Conservation (phyloP, 768 basidiomycete species). For the Calocybe indica region DNA sequence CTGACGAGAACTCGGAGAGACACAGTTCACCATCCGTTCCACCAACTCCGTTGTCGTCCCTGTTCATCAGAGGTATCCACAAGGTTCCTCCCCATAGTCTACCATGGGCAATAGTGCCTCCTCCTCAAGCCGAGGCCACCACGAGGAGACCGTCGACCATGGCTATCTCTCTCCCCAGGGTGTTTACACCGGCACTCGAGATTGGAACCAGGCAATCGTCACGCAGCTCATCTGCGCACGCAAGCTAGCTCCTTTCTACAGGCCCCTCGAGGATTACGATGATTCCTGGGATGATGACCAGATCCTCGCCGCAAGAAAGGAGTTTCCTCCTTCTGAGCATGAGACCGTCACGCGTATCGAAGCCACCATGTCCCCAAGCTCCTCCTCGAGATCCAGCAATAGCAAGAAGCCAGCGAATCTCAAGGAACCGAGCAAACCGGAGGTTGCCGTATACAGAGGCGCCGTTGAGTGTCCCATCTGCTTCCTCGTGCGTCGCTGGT, state of each 20-base stretch:
- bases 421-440: slow-evolving; percentile 68
- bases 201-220: slow-evolving; percentile 88
- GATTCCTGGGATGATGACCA: slow-evolving; percentile 86
- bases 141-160: slow-evolving; percentile 82
- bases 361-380: slow-evolving; percentile 23
- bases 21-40: neutral
- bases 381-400: slow-evolving; percentile 32
- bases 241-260: slow-evolving; percentile 91
- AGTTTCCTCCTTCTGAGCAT: slow-evolving; percentile 37
- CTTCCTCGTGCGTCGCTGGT: slow-evolving; percentile 70
- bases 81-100: neutral
- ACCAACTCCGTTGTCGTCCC: slow-evolving; percentile 6
- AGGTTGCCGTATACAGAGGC: slow-evolving; percentile 76
- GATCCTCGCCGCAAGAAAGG: slow-evolving; percentile 77
- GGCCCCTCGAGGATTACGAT: slow-evolving; percentile 91
- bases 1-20: slow-evolving; percentile 9
- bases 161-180: slow-evolving; percentile 79
- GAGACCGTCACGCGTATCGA: slow-evolving; percentile 44
- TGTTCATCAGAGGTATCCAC: neutral
- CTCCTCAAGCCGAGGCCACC: slow-evolving; percentile 65
- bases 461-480: slow-evolving; percentile 97
- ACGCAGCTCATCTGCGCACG: slow-evolving; percentile 84
- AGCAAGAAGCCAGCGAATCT: slow-evolving; percentile 48
- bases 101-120: slow-evolving; percentile 81
- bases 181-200: slow-evolving; percentile 76